These are phyloP conservation scores for Crassisporium funariophilum DNA, from an alignment of 768 basidiomycete species.

Conservation along the genomic window DNA sequence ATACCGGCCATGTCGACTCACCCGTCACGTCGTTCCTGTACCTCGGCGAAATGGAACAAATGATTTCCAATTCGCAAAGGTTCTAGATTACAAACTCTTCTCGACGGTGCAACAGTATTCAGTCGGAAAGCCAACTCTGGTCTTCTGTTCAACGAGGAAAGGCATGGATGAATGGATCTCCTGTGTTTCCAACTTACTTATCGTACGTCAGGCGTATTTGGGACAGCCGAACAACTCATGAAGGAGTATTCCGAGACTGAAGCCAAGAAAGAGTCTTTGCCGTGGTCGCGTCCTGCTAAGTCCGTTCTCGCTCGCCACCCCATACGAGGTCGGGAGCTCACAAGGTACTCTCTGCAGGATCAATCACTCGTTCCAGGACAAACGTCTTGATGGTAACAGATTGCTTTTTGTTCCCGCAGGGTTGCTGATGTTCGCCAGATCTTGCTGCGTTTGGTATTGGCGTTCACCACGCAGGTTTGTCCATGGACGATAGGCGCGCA, in stretches of 20 bases:
- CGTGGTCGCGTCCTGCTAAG: slow-evolving; percentile 70
- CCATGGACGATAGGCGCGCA: slow-evolving; percentile 65
- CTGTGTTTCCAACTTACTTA: neutral
- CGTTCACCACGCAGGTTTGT: slow-evolving; percentile 90
- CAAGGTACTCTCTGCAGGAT: slow-evolving; percentile 46
- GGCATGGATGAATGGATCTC: slow-evolving; percentile 39
- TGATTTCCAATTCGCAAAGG: slow-evolving; percentile 75
- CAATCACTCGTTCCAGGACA: slow-evolving; percentile 62
- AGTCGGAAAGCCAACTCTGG: slow-evolving; percentile 77
- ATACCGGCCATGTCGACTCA: slow-evolving; percentile 84
- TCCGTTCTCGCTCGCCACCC: slow-evolving; percentile 23
- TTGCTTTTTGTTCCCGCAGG: neutral
- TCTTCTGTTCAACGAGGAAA: slow-evolving; percentile 91
- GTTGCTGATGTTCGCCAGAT: slow-evolving; percentile 35
- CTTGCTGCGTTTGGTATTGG: slow-evolving; percentile 79
- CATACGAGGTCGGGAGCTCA: neutral
- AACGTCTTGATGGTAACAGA: slow-evolving; percentile 63
- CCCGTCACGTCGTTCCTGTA: slow-evolving; percentile 72
- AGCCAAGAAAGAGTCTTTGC: slow-evolving; percentile 49
- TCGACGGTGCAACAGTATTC: slow-evolving; percentile 72
- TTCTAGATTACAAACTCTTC: slow-evolving; percentile 75
- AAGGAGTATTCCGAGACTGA: slow-evolving; percentile 67
- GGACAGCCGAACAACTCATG: slow-evolving; percentile 76
- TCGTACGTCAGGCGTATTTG: slow-evolving; percentile 47
- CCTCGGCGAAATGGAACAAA: slow-evolving; percentile 64